Evolutionary conservation across 306 rosid genomes (phyloP), one percentile per base, ranked within the genome.

Genomic region (Trifolium pratense): DNA sequence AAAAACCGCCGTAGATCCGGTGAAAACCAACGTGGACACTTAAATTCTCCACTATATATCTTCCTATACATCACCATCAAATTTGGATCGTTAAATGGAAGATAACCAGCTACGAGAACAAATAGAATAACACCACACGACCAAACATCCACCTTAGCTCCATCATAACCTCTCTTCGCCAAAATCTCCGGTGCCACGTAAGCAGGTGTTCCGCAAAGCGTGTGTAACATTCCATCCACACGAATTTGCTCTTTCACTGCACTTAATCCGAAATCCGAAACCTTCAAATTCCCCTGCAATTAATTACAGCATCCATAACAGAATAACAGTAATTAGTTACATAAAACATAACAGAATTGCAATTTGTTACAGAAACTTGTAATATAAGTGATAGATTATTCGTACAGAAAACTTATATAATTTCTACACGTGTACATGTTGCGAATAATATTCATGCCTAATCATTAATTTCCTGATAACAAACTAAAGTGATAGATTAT

Each of bases 101-200:
- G 81, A 58, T 84, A 91, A 2, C 94, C 97, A 13, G 97, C 90
- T 10, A 56, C 85, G 2, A 91, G 70, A 2, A 87, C 92, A 42
- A 80, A 91, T 0, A 91, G 86, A 6, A 89, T 72, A 17, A 91
- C 66, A 17, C 95, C 97, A 37, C 87, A 87, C 0, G 94, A 91
- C 97, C 94, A 91, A 12, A 91, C 84, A 42, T 91, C 97, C 7
- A 87, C 87, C 68, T 70, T 91, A 0, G 97, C 89, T 0, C 97
- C 97, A 3, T 89, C 89, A 78, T 91, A 91, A 0, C 97, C 95
- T 43, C 55, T 87, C 86, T 84, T 91, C n/a, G 74, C 72, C 7
- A 91, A 39, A 61, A 91, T 86, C 82, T 91, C 97, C 53, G 97
- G 97, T 17, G 97, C 94, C 78, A 91, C 97, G 61, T 91, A 91